These are phyloP conservation scores for Spathaspora gorwiae DNA, from an alignment of 805 yeast species.

Conservation along the genomic window DNA sequence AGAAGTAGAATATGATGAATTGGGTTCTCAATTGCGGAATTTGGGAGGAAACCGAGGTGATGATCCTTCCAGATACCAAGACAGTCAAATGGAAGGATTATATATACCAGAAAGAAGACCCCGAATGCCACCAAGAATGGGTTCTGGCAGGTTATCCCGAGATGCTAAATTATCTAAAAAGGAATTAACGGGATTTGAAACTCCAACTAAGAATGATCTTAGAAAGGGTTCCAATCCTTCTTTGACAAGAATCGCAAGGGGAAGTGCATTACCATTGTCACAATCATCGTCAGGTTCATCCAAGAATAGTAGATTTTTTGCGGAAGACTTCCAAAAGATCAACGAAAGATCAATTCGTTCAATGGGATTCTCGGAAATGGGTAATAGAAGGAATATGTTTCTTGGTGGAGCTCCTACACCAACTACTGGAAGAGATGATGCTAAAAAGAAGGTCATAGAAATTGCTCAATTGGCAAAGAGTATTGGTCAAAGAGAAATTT, in stretches of 20 bases:
- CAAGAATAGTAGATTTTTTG: neutral
- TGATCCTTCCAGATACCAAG: neutral
- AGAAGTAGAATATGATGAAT: conserved; percentile 1
- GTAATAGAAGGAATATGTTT: neutral
- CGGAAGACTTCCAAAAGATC: neutral
- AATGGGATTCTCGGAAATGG: neutral
- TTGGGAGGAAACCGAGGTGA: neutral
- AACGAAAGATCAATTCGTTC: neutral
- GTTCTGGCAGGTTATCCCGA: neutral
- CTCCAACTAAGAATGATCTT: neutral
- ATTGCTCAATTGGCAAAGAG: conserved; percentile 6
- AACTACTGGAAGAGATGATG: neutral
- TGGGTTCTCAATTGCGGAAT: neutral
- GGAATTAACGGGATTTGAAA: neutral
- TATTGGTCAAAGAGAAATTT: conserved; percentile 16
- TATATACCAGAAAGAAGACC: neutral
- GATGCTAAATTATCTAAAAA: neutral
- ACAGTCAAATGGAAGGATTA: neutral
- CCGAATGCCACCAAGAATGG: neutral
- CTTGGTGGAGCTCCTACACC: neutral
- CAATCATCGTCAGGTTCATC: too few relatives aligned
- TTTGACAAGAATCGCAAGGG: neutral
- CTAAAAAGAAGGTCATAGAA: conserved; percentile 1
- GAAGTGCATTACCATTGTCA: neutral
- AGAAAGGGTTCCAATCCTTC: neutral